Base-by-base conservation (phyloP, 768 basidiomycete species). In the Tricholoma bakamatsutake region DNA sequence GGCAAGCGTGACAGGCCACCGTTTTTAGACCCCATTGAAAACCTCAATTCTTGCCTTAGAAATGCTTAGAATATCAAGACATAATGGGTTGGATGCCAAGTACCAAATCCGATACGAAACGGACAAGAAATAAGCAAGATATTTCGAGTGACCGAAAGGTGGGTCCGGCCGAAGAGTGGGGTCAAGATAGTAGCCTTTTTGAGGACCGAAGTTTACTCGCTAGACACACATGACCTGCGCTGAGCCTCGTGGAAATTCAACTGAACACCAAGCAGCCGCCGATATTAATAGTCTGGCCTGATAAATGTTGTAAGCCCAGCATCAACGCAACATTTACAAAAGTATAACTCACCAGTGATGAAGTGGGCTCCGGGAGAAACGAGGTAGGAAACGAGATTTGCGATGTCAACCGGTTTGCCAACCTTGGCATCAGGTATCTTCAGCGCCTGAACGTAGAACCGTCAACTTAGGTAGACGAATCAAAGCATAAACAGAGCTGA, bases 361-460 rank as follows among this genome's bases (percentile, higher is more conserved):
- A 64, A 69, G 56, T 61, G 61, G 9, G 74, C 66, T 17, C 69
- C 68, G 2, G 67, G 64, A 1, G 69, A 70, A 1, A 56, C 70
- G 17, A 76, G 60, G 56, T 68, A 76, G 6, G 70, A 64, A 5
- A 76, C 76, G 0, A 76, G 64, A 13, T 55, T 61, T 1, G 72
- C 72, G 15, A 76, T 37, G 30, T 74, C 76, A 8, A 67, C 57
- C 30, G 65, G 61, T 2, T 50, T 11, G 35, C 12, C 35, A 30
- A 50, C 15, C 59, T 45, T 45, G 43, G 43, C 58, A 24, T 64
- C 34, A 11, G 52, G 51, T 5, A 55, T 35, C 45, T 15, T 39
- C 17, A 53, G 7, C 15, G 43, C 2, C 27, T 24, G 40, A 31
- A 11, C 30, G 46, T 42, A 50, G 18, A 33, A 24, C 7, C 12